Base-by-base conservation (phyloP, 2,329 filamentous ascomycete species). In the Cytospora mali region DNA sequence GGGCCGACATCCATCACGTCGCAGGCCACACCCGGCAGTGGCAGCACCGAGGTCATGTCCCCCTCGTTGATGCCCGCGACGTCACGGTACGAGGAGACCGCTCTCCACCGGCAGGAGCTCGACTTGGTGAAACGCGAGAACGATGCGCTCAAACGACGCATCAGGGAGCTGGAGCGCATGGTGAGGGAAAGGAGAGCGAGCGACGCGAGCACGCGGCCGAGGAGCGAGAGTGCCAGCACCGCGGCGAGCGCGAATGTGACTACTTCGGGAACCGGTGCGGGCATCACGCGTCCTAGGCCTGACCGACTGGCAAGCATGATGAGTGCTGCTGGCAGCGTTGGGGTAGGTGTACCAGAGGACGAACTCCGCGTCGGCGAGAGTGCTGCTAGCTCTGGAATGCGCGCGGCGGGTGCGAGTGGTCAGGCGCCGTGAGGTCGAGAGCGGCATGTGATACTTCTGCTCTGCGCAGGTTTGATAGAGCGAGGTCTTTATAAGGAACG, bases 81-180 rank as follows among this genome's bases (percentile, higher is more conserved):
- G 0, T 73, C 79, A 13, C 80, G 86, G 14, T 88, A 87, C 70
- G 87, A 89, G 67, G 87, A 89, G 72, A 84, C 84, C 0, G 82
- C 81, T 0, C 82, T 81, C 64, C 85, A 85, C 68, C 79, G 86
- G 5, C 77, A 80, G 42, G 87, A 89, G 70, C 76, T 89, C 0
- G 87, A 89, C 27, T 75, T 69, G 6, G 83, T 84, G 46, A 88
- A 87, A 75, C 78, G 80, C 53, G 87, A 90, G 74, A 89, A 90
- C 64, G 87, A 89, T 58, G 72, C 74, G 0, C 74, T 90, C 52
- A 87, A 86, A 76, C 78, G 81, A 60, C 80, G 84, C 16, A 83
- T 90, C 62, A 80, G 85, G 52, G 87, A 89, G 50, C 74, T 90
- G 13, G 87, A 90, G 75, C 77, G 80, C 42, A 74, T 79, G 66